Base-by-base conservation (phyloP, 768 basidiomycete genomes). In the Lentinula aciculospora region DNA sequence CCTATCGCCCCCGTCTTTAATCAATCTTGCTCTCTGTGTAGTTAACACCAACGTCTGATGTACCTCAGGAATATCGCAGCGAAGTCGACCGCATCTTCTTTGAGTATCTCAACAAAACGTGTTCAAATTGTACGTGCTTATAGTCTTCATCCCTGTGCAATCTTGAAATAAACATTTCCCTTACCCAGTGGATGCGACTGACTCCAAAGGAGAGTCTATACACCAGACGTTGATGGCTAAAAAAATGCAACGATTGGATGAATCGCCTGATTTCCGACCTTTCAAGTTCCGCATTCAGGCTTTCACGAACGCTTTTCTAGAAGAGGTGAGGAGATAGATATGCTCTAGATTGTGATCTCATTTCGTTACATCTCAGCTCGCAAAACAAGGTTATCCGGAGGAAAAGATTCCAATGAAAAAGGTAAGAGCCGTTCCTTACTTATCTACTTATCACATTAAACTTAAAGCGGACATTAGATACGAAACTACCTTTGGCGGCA, bases 221-320 rank as follows among this genome's bases (percentile, higher is more conserved):
- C 96, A 99, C 68, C 96, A 99, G 72, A 93, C 93, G 34, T 79
- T 98, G 65, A 99, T 99, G 96, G 89, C 95, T 0, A 98, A 98
- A 79, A 92, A 92, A 79, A 98, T 99, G 96, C 91, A 94, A 65
- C 86, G 93, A 54, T 78, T 98, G 57, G 95, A 97, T 69, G 96
- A 98, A 74, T 94, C 92, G 36, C 85, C 88, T 42, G 96, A 98
- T 71, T 99, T 96, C 73, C 84, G 96, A 27, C 96, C 96, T 48
- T 98, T 99, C 84, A 98, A 98, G 72, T 99, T 99, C 75, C 85
- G 96, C 58, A 99, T 99, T 63, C 92, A 94, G 68, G 96, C 96
- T 1, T 99, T 99, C 72, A 98, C 95, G 5, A 90, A 93, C 66
- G 90, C 89, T 3, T 98, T 98, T 67, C 77, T 94, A 63, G 97